Percentiles rank a stretch among this genome's conserved stretches.
Evolutionary conservation across 768 basidiomycete genomes (phyloP).

Genomic region (Stropharia rugosoannulata): DNA sequence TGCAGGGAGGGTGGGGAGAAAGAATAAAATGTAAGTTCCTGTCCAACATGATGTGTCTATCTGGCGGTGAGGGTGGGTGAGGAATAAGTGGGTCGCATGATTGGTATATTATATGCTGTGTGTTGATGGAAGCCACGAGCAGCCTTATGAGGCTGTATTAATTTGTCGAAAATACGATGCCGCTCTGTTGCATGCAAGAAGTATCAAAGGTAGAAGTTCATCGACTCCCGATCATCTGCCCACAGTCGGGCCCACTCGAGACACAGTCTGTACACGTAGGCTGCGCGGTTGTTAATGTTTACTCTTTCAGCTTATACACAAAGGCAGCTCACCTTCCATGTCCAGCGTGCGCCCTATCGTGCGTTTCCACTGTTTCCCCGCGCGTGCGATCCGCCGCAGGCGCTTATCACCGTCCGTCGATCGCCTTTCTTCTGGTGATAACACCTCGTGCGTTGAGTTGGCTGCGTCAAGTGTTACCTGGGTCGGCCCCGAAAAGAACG

Average conservation of each 20-base stretch:
- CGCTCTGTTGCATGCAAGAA: no score
- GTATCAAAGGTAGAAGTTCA: conserved; percentile 36
- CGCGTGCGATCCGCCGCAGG: conserved; percentile 79
- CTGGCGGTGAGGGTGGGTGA: no score
- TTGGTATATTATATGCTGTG: no score
- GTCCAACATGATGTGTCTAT: no score
- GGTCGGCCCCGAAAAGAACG: conserved; percentile 64
- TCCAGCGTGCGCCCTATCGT: conserved; percentile 80
- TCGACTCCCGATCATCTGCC: conserved; percentile 80
- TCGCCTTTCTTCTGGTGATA: conserved; percentile 32
- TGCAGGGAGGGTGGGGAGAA: no score
- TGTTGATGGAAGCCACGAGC: no score
- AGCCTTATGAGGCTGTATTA: no score
- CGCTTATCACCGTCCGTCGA: conserved; percentile 66
- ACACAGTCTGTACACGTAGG: conserved; percentile 84
- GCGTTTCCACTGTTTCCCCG: conserved; percentile 92
- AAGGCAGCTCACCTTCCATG: conserved; percentile 77
- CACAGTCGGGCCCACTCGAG: conserved; percentile 87
- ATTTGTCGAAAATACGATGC: no score
- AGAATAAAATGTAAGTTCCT: no score
- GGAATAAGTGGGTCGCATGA: no score
- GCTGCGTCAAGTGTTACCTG: conserved; percentile 51
- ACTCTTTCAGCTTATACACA: background rate
- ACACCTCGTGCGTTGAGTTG: conserved; percentile 43
- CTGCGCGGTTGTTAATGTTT: conserved; percentile 32